Conservation (phyloP, 2,329 filamentous ascomycete genomes). For the Rutstroemia sp. region DNA sequence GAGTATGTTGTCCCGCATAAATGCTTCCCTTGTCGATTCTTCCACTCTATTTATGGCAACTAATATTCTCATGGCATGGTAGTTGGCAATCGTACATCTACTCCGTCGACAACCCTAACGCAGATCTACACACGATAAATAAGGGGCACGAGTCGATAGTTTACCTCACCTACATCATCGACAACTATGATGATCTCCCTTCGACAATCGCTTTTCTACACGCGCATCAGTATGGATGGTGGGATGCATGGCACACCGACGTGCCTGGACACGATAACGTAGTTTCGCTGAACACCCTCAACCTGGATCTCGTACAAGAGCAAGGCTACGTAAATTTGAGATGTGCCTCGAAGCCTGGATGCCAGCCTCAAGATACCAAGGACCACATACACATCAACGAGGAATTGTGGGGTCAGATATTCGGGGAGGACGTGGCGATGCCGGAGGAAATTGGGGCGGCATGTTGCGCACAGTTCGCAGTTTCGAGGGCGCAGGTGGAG, state of each 20-base stretch:
- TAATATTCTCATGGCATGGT: neutral
- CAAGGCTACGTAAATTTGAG: constrained; percentile 54
- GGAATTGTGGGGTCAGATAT: constrained; percentile 31
- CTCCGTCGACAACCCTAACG: constrained; percentile 19
- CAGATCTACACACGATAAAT: constrained; percentile 43
- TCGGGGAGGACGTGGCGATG: constrained; percentile 22
- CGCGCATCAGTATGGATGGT: constrained; percentile 40
- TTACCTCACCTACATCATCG: constrained; percentile 49
- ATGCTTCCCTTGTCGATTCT: no score
- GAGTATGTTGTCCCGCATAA: neutral
- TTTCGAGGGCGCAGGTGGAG: constrained; percentile 44
- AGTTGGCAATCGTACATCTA: constrained; percentile 13
- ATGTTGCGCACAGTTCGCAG: constrained; percentile 59
- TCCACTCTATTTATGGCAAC: no score
- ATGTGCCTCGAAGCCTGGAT: constrained; percentile 51
- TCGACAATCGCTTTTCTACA: constrained; percentile 28
- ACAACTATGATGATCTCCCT: constrained; percentile 48
- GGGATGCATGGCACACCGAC: constrained; percentile 21
- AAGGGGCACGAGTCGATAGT: constrained; percentile 24
- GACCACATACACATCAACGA: constrained; percentile 37
- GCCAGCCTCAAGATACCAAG: constrained; percentile 28
- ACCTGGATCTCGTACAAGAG: constrained; percentile 33
- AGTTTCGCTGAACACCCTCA: constrained; percentile 16
- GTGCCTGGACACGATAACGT: constrained; percentile 27
- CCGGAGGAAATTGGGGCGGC: constrained; percentile 42